Evolutionary conservation across 1,284 basidiomycete genomes (phyloP).

Genomic region (Coriolopsis trogii): DNA sequence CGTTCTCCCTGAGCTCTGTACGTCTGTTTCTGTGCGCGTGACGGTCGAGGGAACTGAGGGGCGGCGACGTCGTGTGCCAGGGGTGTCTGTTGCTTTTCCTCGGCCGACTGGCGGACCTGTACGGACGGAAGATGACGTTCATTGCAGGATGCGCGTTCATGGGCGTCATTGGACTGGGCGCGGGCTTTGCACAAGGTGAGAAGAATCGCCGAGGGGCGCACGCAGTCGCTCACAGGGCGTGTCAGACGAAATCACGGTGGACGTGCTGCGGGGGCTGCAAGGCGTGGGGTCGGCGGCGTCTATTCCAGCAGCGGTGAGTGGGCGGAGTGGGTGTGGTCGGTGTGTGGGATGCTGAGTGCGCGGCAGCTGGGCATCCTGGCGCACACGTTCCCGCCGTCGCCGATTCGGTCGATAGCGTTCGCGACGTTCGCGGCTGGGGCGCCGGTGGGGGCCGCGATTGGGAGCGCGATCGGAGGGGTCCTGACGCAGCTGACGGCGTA

Average conservation of each 20-base stretch:
- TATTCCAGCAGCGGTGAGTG: slow-evolving; percentile 67
- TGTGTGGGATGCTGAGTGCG: background rate
- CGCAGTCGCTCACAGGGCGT: no score
- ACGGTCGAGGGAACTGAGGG: background rate
- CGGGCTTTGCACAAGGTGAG: slow-evolving; percentile 48
- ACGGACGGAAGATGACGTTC: slow-evolving; percentile 58
- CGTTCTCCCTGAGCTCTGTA: slow-evolving; percentile 52
- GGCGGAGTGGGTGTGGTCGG: background rate
- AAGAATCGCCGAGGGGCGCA: no score
- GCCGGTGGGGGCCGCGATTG: slow-evolving; percentile 76
- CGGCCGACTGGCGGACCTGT: slow-evolving; percentile 62
- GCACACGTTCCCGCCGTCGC: slow-evolving; percentile 69
- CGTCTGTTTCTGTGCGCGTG: slow-evolving; percentile 13
- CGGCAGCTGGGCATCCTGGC: slow-evolving; percentile 77
- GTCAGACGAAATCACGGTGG: slow-evolving; percentile 56
- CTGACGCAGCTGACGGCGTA: slow-evolving; percentile 67
- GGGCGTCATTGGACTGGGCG: slow-evolving; percentile 41
- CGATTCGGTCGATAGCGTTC: slow-evolving; percentile 71
- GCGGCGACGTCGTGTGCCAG: slow-evolving; percentile 30
- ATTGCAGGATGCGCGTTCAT: slow-evolving; percentile 45
- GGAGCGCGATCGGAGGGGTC: slow-evolving; percentile 69
- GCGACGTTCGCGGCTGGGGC: slow-evolving; percentile 81
- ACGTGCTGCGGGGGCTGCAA: slow-evolving; percentile 70
- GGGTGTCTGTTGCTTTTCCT: slow-evolving; percentile 63
- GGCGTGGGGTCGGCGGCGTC: slow-evolving; percentile 72